Percentiles rank a stretch among this genome's conserved stretches.
Evolutionary conservation across 1,139 yeast genomes (phyloP).

Genomic region (Scheffersomyces lignicola): DNA sequence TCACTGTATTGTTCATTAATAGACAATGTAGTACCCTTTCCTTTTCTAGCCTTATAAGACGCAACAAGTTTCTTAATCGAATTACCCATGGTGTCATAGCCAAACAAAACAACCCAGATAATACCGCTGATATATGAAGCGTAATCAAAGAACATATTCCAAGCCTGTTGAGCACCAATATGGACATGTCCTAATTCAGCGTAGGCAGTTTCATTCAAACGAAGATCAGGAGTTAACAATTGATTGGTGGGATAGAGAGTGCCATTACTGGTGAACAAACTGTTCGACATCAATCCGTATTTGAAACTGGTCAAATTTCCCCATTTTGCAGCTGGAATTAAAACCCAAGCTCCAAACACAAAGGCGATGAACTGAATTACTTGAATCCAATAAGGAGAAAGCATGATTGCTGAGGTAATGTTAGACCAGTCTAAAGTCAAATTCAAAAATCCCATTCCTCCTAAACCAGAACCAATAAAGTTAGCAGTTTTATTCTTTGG

Average conservation of each 20-base stretch:
- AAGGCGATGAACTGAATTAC: constrained; percentile 44
- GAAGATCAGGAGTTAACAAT: constrained; percentile 32
- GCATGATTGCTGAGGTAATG: constrained; percentile 43
- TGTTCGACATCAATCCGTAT: constrained; percentile 43
- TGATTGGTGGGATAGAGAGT: constrained; percentile 35
- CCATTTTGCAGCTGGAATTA: constrained; percentile 44
- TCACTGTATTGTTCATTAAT: constrained; percentile 27
- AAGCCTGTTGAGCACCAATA: constrained; percentile 47
- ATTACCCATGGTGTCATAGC: constrained; percentile 22
- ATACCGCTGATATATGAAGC: constrained; percentile 52
- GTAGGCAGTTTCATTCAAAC: constrained; percentile 41
- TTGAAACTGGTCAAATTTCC: constrained; percentile 24
- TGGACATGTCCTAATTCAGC: constrained; percentile 37
- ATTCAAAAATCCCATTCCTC: constrained; percentile 47
- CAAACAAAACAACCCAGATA: constrained; percentile 46
- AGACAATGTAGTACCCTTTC: constrained; percentile 4
- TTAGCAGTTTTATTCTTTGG: constrained; percentile 35
- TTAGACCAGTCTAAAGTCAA: constrained; percentile 49
- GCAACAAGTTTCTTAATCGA: constrained; percentile 16
- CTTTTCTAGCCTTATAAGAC: constrained; percentile 9
- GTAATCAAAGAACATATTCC: constrained; percentile 54
- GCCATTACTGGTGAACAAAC: constrained; percentile 35
- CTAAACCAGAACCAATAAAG: constrained; percentile 47
- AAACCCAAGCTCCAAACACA: constrained; percentile 40
- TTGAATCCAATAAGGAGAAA: constrained; percentile 48